Conservation (phyloP, 306 rosid genomes). For the Urtica urens region DNA sequence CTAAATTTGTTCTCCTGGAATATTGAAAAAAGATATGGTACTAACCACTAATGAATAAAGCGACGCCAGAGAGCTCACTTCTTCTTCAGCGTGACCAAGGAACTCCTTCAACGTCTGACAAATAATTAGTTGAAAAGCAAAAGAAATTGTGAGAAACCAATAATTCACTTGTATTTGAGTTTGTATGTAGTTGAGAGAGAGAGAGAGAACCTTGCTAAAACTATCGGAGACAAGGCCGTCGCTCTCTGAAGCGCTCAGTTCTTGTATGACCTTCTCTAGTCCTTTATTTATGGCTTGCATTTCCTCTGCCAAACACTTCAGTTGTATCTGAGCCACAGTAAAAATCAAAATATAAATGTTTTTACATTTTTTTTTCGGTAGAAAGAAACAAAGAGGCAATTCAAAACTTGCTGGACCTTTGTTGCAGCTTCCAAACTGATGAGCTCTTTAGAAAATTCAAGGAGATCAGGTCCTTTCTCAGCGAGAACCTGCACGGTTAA, state of each 20-base stretch:
- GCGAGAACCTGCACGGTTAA: conserved; percentile 60
- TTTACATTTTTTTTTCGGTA: no score
- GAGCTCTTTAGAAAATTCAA: conserved; percentile 70
- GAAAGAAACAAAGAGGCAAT: no score
- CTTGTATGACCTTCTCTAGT: conserved; percentile 86
- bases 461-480: conserved; percentile 85
- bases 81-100: conserved; percentile 55
- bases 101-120: conserved; percentile 59
- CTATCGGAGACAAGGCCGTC: conserved; percentile 66
- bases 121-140: conserved; percentile 2
- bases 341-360: no score
- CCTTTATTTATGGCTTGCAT: conserved; percentile 97
- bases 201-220: conserved; percentile 66
- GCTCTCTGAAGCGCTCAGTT: conserved; percentile 73
- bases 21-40: no score
- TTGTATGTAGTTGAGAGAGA: not conserved
- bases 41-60: conserved; percentile 76
- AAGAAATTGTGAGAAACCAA: conserved; percentile 7
- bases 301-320: conserved; percentile 95
- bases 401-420: conserved; percentile 34
- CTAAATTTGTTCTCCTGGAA: no score
- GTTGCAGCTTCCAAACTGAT: conserved; percentile 67
- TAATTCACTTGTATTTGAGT: not conserved
- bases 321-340: conserved; percentile 57
- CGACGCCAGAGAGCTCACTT: conserved; percentile 73